Base-by-base conservation (phyloP, 306 rosid genomes). In the Luffa aegyptiaca region DNA sequence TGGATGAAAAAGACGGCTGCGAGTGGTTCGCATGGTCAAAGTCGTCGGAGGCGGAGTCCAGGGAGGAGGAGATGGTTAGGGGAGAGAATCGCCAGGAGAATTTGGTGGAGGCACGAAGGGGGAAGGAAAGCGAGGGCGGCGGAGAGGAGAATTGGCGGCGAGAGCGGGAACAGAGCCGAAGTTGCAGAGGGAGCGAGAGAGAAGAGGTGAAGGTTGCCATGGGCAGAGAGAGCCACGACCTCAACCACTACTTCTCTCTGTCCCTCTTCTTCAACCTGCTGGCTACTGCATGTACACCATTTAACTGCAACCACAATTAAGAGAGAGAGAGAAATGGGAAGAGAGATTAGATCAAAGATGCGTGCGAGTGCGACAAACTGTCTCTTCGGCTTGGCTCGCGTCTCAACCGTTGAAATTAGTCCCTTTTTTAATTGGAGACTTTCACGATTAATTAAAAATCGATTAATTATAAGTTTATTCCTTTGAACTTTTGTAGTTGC, bases 161-260 rank as follows among this genome's bases (percentile, higher is more conserved):
- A 61, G 42, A 77, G 45, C 2, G 85, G 18, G 73, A 59, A 37
- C 8, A 75, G 81, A 63, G 84, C 6, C 10, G 10, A 68, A 62
- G 53, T 14, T 8, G 62, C 56, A 41, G 93, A 82, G 62, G 90
- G 80, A 61, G 84, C 66, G 84, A 84, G 83, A 69, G 85, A 73
- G 64, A 83, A 82, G 94, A 89, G 83, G 91, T 79, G 83, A 89
- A 86, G 92, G 94, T 81, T 83, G 98, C 94, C 98, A 94, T 92
- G 7, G 78, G 81, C 84, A 66, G 84, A 61, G 84, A 45, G 83
- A 53, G 10, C 85, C 85, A 33, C 84, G 58, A 35, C 86, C 83
- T 33, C 82, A 83, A 21, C 45, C 49, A 56, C 36, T 26, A 56
- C 36, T 26, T 51, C 76, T 42, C 55, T 61, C 45, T 42, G 35